Evolutionary conservation across 345 rosid species (phyloP).

Genomic region (Euphorbia peplus): DNA sequence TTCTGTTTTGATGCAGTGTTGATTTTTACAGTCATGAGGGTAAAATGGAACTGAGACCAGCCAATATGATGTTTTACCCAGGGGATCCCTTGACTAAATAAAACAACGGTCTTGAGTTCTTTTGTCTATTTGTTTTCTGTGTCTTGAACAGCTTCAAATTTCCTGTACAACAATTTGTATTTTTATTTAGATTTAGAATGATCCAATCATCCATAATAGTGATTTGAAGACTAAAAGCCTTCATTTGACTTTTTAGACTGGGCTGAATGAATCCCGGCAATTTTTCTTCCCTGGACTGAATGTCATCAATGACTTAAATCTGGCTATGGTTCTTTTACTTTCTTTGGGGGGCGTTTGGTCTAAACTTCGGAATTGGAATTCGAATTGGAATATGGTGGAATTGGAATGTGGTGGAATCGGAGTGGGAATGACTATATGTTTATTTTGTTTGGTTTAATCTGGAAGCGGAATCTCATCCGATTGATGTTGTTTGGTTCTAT

Average conservation of each 20-base stretch:
- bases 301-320: not conserved
- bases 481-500: too few relatives aligned
- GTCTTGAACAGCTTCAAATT: not conserved
- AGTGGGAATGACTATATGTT: too few relatives aligned
- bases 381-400: too few relatives aligned
- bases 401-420: too few relatives aligned
- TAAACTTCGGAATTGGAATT: too few relatives aligned
- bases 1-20: not conserved
- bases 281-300: not conserved
- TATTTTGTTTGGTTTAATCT: too few relatives aligned
- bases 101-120: not conserved
- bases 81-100: not conserved
- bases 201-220: not conserved
- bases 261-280: not conserved
- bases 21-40: not conserved
- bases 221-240: not conserved
- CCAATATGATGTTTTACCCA: not conserved
- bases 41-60: not conserved
- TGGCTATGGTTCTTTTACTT: not conserved
- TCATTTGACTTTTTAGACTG: not conserved
- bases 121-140: not conserved
- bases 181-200: not conserved
- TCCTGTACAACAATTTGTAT: not conserved
- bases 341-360: too few relatives aligned
- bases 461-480: too few relatives aligned